Evolutionary conservation across 371 early-diverging fungal species (phyloP).

Genomic region (Lichtheimia hyalospora): DNA sequence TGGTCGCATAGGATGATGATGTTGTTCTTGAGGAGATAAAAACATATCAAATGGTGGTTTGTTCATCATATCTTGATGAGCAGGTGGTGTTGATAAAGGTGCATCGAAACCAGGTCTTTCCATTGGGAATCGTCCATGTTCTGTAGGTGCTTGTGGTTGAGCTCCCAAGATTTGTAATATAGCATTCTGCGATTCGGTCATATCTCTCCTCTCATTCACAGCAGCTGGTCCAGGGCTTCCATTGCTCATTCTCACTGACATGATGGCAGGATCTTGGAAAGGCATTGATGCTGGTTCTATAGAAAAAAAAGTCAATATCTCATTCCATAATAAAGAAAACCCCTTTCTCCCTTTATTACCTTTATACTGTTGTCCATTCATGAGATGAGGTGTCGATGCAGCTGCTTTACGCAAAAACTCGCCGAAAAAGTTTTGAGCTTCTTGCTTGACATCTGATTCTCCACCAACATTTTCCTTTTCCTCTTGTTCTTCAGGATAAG

Average conservation of each 20-base stretch:
- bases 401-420: constrained; percentile 73
- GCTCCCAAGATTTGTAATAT: constrained; percentile 42
- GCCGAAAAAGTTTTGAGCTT: constrained; percentile 68
- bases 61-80: constrained; percentile 19
- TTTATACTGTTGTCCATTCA: constrained; percentile 14
- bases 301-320: too few species aligned
- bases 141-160: constrained; percentile 11
- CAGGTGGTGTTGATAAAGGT: neutral
- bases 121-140: neutral
- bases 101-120: constrained; percentile 1
- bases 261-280: constrained; percentile 72
- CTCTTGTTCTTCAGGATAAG: constrained; percentile 8
- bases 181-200: constrained; percentile 27
- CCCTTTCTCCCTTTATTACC: constrained; percentile 15
- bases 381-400: constrained; percentile 26
- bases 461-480: constrained; percentile 1
- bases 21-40: constrained; percentile 15
- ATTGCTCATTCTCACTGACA: constrained; percentile 55
- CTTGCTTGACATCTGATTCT: constrained; percentile 27
- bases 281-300: constrained; percentile 24
- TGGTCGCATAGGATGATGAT: constrained; percentile 19
- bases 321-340: too few species aligned
- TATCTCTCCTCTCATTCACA: neutral
- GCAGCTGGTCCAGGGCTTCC: constrained; percentile 4
- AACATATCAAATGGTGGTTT: constrained; percentile 7